Conservation (phyloP, 2,329 filamentous ascomycete genomes). For the Pseudocercospora fijiensis region DNA sequence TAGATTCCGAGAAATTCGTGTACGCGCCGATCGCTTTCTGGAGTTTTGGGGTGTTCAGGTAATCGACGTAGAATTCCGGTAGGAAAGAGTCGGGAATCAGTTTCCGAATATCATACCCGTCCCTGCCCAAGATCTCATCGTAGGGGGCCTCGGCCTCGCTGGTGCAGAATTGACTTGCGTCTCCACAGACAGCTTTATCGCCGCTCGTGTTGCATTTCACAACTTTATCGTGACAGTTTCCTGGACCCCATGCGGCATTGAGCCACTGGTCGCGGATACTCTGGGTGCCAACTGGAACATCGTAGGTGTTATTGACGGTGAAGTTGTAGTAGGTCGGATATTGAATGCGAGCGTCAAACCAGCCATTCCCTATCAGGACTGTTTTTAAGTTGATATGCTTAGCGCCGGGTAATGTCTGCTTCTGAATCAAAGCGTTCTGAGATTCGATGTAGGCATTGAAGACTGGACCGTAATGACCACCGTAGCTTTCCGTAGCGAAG, state of each 20-base stretch:
- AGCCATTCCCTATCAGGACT: not conserved
- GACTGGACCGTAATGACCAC: slow-evolving; percentile 35
- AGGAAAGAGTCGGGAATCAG: slow-evolving; percentile 42
- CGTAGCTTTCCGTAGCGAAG: slow-evolving; percentile 36
- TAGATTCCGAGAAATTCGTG: slow-evolving; percentile 43
- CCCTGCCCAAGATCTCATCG: not conserved
- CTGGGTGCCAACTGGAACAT: not conserved
- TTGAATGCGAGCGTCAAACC: not conserved
- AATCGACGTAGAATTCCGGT: slow-evolving; percentile 45
- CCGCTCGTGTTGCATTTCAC: not conserved
- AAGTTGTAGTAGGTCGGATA: not conserved
- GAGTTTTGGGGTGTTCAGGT: slow-evolving; percentile 43
- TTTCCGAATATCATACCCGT: slow-evolving; percentile 47
- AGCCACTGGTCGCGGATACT: not conserved
- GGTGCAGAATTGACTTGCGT: not conserved
- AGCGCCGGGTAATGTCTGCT: slow-evolving; percentile 39
- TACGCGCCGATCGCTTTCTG: slow-evolving; percentile 49
- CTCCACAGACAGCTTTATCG: not conserved
- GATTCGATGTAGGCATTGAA: slow-evolving; percentile 35
- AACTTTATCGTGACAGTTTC: not conserved
- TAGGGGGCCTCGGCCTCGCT: not conserved
- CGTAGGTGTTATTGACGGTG: not conserved
- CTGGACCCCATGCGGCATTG: not conserved
- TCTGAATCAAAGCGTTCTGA: slow-evolving; percentile 38
- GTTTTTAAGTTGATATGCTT: not conserved